These are phyloP conservation scores for Syzygium jambos DNA, from an alignment of 345 rosid genomes.

Conservation along the genomic window DNA sequence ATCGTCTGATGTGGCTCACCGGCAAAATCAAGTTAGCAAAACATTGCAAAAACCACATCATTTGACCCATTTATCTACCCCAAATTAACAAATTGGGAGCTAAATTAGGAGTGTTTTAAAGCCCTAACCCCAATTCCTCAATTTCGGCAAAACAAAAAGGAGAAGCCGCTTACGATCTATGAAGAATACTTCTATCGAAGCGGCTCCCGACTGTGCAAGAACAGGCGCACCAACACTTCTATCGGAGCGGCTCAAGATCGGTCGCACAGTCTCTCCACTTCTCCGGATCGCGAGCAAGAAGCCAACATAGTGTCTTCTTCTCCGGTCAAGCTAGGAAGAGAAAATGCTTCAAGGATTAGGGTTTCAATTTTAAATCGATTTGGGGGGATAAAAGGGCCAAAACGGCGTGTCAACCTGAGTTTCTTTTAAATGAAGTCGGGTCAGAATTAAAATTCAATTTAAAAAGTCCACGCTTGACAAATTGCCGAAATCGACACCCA, in stretches of 20 bases:
- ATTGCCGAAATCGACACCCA: background rate
- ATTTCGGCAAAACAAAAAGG: background rate
- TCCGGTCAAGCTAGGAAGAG: background rate
- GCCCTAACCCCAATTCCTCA: background rate
- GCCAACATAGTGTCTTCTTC: background rate
- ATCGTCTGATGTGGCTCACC: background rate
- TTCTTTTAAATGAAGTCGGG: background rate
- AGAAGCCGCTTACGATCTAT: background rate
- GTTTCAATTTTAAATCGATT: too few species aligned
- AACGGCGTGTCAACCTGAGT: background rate
- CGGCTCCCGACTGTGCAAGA: too few species aligned
- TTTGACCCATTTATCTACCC: background rate
- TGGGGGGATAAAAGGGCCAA: too few species aligned
- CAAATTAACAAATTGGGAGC: background rate
- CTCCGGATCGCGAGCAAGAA: background rate
- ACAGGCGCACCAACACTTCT: background rate
- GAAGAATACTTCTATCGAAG: too few species aligned
- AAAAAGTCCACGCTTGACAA: background rate
- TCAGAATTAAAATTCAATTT: background rate
- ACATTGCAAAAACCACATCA: fast-evolving
- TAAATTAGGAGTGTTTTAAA: background rate
- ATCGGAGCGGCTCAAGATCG: background rate
- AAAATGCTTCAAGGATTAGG: too few species aligned
- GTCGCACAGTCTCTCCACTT: background rate
- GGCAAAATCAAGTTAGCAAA: background rate